These are phyloP conservation scores for Blastocrithidia nonstop DNA, from an alignment of 208 protist genomes.

Conservation along the genomic window DNA sequence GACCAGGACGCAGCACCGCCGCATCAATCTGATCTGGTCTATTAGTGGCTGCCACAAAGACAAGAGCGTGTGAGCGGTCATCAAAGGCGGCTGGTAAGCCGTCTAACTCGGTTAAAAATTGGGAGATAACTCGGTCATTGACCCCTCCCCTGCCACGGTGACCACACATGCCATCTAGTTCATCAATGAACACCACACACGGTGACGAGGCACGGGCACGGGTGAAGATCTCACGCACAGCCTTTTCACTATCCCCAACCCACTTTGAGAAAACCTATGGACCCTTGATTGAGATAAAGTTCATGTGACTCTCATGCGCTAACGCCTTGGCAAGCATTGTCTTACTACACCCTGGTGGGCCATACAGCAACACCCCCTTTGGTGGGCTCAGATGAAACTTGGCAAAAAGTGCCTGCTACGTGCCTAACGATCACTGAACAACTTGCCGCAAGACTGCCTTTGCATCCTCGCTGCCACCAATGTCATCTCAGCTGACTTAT, in stretches of 20 bases:
- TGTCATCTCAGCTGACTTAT: slow-evolving; percentile 85
- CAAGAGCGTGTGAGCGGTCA: slow-evolving; percentile 69
- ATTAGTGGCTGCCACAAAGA: slow-evolving; percentile 91
- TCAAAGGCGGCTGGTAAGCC: slow-evolving; percentile 39
- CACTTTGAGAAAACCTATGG: slow-evolving; percentile 98
- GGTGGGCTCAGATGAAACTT: slow-evolving; percentile 88
- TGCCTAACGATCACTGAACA: slow-evolving; percentile 80
- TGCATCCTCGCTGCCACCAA: slow-evolving; percentile 87
- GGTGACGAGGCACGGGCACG: slow-evolving; percentile 18
- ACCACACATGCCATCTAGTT: slow-evolving; percentile 98
- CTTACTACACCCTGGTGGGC: no score
- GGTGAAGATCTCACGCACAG: slow-evolving; percentile 96
- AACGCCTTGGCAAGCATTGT: slow-evolving; percentile 99
- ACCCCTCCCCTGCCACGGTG: slow-evolving; percentile 75
- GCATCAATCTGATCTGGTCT: slow-evolving; percentile 79
- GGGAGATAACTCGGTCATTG: slow-evolving; percentile 97
- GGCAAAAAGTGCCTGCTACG: slow-evolving; percentile 81
- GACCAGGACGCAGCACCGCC: slow-evolving; percentile 84
- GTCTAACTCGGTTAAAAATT: slow-evolving; percentile 89
- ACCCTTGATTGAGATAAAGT: slow-evolving; percentile 87
- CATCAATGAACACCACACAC: slow-evolving; percentile 98
- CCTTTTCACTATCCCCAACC: slow-evolving; percentile 98
- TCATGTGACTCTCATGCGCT: slow-evolving; percentile 85
- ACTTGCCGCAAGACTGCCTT: slow-evolving; percentile 86
- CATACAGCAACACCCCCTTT: slow-evolving; percentile 93